Base-by-base conservation (phyloP, 1,284 basidiomycete genomes). In the Hymenochaete sp. region DNA sequence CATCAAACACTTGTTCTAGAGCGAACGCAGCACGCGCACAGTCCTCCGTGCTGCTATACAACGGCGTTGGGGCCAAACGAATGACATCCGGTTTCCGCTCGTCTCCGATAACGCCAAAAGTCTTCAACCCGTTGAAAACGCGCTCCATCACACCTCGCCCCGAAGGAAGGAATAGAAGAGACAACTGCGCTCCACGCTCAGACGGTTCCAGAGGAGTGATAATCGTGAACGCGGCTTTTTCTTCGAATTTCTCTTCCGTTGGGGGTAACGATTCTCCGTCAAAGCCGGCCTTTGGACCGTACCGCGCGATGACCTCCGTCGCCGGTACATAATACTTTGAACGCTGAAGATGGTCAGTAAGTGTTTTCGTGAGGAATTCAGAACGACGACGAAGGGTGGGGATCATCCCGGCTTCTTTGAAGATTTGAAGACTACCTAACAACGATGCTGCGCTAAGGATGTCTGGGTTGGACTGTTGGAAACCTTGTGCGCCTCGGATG, bases 381-480 rank as follows among this genome's bases (percentile, higher is more conserved):
- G 82, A 86, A 55, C 90, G 83, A 45, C 71, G 68, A 27, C 90
- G 72, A 29, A 95, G 59, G 13, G 75, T 66, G 8, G 54, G 56
- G 67, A 93, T 82, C 64, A 85, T 83, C 28, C 86, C 87, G 4
- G 72, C 82, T 55, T 76, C 72, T 55, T 82, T 72, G 65, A 95
- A 86, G n/a, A 88, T 62, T 58, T 85, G 73, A 22, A 96, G 71
- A 31, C 88, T 82, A 2, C 90, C 88, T 18, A 91, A 70, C 6
- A 96, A 73, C 3, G 90, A 75, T 47, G 82, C 83, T 1, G 86
- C 74, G 38, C 82, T 77, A 47, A 98, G 68, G 32, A 88, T 79
- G 48, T 80, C 83, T 2, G 95, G 93, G 65, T 96, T 97, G 22
- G 92, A 96, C 62, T 93, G 85, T 61, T 97, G 92, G 68, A 88